Percentiles rank a stretch among this genome's conserved stretches.
Conservation (phyloP, 805 yeast species). For the Saccharomycopsis fermentans region DNA sequence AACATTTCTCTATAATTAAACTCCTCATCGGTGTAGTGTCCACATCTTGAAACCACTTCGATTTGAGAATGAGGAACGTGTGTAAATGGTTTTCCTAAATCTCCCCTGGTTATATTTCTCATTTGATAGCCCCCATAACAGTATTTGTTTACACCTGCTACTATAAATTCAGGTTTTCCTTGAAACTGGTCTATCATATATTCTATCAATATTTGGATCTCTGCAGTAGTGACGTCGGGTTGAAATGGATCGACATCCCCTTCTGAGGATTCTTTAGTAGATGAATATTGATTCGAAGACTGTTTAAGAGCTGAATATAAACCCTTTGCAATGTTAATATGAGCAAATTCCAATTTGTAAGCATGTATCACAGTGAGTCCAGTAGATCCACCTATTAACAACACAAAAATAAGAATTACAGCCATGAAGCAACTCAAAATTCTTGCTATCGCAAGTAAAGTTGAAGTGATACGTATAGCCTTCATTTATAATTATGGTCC, state of each 20-base stretch:
- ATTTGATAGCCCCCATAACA: constrained; percentile 29
- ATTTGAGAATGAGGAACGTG: background rate
- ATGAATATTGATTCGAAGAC: constrained; percentile 19
- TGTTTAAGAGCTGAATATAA: constrained; percentile 32
- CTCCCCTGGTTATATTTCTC: background rate
- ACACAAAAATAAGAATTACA: background rate
- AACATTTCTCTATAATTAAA: constrained; percentile 35
- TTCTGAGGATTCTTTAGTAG: constrained; percentile 24
- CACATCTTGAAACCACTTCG: background rate
- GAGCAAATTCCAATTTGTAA: constrained; percentile 37
- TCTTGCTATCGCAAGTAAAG: background rate
- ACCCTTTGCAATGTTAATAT: constrained; percentile 43
- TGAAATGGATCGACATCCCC: constrained; percentile 21
- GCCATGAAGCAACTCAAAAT: background rate
- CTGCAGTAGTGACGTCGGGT: constrained; percentile 37
- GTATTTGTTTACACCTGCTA: constrained; percentile 33
- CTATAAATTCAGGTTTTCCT: constrained; percentile 39
- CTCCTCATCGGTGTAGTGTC: background rate
- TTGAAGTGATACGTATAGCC: background rate
- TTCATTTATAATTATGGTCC: background rate
- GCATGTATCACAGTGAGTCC: constrained; percentile 2
- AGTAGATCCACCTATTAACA: background rate
- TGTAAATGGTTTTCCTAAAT: background rate
- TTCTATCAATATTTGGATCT: constrained; percentile 33
- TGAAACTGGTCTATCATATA: constrained; percentile 39